These are phyloP conservation scores for Kluyveromyces nonfermentans DNA, from an alignment of 805 yeast species.

Conservation along the genomic window DNA sequence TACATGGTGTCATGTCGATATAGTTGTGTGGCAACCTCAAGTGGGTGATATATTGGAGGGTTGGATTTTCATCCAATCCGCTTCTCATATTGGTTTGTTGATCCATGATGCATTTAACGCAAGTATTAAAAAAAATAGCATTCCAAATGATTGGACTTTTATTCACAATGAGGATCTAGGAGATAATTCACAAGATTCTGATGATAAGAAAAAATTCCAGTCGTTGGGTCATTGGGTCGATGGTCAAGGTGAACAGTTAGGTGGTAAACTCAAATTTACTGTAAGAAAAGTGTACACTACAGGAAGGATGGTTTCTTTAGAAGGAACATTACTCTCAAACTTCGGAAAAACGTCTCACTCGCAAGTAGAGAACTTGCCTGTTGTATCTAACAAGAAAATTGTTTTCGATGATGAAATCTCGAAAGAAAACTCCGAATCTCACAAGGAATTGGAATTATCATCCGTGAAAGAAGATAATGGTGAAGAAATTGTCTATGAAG, in stretches of 20 bases:
- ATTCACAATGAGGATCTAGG: constrained; percentile 64
- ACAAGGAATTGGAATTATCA: constrained; percentile 27
- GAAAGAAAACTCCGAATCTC: constrained; percentile 28
- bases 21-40: constrained; percentile 83
- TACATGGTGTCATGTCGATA: constrained; percentile 75
- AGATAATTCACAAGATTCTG: constrained; percentile 9
- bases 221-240: constrained; percentile 88
- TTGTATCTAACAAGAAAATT: constrained; percentile 39
- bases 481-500: constrained; percentile 28
- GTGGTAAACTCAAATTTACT: constrained; percentile 72
- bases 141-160: constrained; percentile 83
- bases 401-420: constrained; percentile 39
- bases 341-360: constrained; percentile 22
- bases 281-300: constrained; percentile 64
- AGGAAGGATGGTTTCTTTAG: constrained; percentile 76
- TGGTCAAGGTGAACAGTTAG: constrained; percentile 60
- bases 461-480: constrained; percentile 28
- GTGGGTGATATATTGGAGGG: constrained; percentile 87
- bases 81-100: constrained; percentile 86
- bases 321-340: constrained; percentile 61
- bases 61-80: constrained; percentile 81
- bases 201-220: constrained; percentile 28
- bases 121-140: constrained; percentile 71
- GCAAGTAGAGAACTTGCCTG: constrained; percentile 47
- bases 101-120: constrained; percentile 94